Percentiles rank a stretch among this genome's conserved stretches.
Evolutionary conservation across 2,329 filamentous ascomycete genomes (phyloP).

Genomic region (Colletotrichum spaethianum): DNA sequence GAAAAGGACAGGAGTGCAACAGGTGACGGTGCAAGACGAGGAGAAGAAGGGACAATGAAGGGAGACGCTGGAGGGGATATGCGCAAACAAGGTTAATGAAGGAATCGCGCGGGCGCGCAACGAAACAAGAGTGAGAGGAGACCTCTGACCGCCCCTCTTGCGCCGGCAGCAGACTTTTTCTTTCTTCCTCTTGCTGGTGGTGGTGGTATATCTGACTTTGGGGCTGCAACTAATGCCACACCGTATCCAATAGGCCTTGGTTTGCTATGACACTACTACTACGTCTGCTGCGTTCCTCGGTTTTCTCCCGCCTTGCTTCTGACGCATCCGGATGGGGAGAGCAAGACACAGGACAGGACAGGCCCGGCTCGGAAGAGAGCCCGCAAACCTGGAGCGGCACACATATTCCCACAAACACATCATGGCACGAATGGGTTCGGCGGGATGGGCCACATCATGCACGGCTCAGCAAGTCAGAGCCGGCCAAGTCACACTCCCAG

Average conservation of each 20-base stretch:
- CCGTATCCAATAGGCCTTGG: conserved; percentile 7
- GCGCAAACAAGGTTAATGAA: conserved; percentile 18
- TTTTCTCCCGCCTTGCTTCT: conserved; percentile 1
- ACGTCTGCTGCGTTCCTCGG: conserved; percentile 9
- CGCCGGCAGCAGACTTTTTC: conserved; percentile 30
- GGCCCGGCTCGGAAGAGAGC: conserved; percentile 3
- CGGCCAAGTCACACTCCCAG: conserved; percentile 38
- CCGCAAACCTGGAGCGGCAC: background rate
- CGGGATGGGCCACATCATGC: conserved; percentile 34
- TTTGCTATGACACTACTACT: conserved; percentile 4
- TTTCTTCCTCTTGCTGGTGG: background rate
- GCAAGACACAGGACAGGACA: background rate
- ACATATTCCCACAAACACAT: background rate
- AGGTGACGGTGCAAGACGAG: background rate
- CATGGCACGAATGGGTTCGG: conserved; percentile 15
- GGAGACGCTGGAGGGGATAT: conserved; percentile 9
- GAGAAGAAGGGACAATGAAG: background rate
- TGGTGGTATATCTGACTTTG: conserved; percentile 23
- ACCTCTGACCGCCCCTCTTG: conserved; percentile 38
- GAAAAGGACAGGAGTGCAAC: background rate
- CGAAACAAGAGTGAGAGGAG: background rate
- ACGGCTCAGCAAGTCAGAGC: conserved; percentile 37
- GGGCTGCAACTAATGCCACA: conserved; percentile 15
- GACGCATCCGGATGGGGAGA: conserved; percentile 23
- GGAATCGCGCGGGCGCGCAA: background rate